Conservation (phyloP, 305 asterid genomes). For the Coffea humblotiana region DNA sequence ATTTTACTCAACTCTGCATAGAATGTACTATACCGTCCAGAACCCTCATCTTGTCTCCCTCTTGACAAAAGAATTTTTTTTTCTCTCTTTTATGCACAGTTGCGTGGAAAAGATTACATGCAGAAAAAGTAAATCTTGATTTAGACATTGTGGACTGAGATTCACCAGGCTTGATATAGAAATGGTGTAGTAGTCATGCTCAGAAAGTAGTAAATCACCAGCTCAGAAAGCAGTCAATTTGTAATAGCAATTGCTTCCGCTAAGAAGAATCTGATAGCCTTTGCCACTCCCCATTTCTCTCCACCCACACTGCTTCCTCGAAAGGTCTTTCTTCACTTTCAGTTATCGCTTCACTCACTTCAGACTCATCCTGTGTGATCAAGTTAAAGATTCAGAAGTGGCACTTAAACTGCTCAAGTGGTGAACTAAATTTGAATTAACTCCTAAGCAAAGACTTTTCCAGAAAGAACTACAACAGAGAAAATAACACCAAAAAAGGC, state of each 20-base stretch:
- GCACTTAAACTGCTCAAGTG: too few relatives aligned
- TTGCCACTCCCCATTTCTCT: slow-evolving; percentile 42
- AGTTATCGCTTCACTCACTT: background rate
- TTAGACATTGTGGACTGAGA: too few relatives aligned
- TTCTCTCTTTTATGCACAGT: too few relatives aligned
- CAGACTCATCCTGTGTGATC: slow-evolving; percentile 1
- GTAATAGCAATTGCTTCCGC: slow-evolving; percentile 42
- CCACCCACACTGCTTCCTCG: slow-evolving; percentile 49
- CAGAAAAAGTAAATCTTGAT: background rate
- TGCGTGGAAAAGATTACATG: background rate
- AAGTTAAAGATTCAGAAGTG: background rate
- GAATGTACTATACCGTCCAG: too few relatives aligned
- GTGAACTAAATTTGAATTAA: too few relatives aligned
- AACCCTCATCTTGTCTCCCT: too few relatives aligned
- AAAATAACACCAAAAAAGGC: background rate
- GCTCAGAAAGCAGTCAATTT: slow-evolving; percentile 25
- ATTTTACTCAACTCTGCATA: too few relatives aligned
- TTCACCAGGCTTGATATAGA: too few relatives aligned
- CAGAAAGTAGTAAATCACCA: background rate
- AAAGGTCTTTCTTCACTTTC: background rate
- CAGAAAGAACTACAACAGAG: background rate
- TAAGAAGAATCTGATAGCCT: slow-evolving; percentile 39
- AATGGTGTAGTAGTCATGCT: background rate
- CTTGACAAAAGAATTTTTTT: too few relatives aligned
- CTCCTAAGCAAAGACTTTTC: background rate